Evolutionary conservation across 2,329 filamentous ascomycete genomes (phyloP), one percentile per base, ranked within the genome.

Genomic region (Neofusicoccum sp.): DNA sequence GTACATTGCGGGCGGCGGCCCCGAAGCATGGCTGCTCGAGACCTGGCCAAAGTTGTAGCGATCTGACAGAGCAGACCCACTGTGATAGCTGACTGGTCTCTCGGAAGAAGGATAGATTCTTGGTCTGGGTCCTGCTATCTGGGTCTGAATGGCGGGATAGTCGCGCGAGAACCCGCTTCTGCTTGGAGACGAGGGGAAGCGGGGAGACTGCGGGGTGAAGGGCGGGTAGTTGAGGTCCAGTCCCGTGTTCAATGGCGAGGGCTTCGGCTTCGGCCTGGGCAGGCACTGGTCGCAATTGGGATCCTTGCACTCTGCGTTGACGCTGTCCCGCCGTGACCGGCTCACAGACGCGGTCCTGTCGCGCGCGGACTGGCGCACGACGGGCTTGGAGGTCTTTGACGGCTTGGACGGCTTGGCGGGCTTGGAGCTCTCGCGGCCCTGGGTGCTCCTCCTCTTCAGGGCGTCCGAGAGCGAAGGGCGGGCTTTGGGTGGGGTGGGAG

Each of bases 1-100:
- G 37, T 73, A 74, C 63, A 68, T 65, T 4, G 75, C 67, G 4
- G 62, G 74, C 6, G 75, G 74, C 33, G 74, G 74, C 12, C 73
- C 73, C n/a, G 41, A 43, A 56, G 65, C 41, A 37, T 56, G 22
- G 2, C n/a, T 3, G 69, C 9, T 73, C 70, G 8, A 69, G 68
- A 36, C 69, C 70, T 16, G 69, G 34, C 67, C 33, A 64, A 67
- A 1, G 67, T 68, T 45, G 73, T 72, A 41, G 66, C 63, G 4
- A 60, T 52, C 52, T 66, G 62, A 52, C 12, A 56, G 29, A 37
- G 67, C 67, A 70, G 72, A 62, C 67, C 69, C 73, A 9, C 67
- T 70, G 49, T 72, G 68, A 59, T 75, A 76, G 67, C 71, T 76
- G 61, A 71, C 66, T 41, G 74, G 75, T 6, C 75, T 73, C 28